Base-by-base conservation (phyloP, 176 grass and related monocot species). In the maize (Zea mays) region DNA sequence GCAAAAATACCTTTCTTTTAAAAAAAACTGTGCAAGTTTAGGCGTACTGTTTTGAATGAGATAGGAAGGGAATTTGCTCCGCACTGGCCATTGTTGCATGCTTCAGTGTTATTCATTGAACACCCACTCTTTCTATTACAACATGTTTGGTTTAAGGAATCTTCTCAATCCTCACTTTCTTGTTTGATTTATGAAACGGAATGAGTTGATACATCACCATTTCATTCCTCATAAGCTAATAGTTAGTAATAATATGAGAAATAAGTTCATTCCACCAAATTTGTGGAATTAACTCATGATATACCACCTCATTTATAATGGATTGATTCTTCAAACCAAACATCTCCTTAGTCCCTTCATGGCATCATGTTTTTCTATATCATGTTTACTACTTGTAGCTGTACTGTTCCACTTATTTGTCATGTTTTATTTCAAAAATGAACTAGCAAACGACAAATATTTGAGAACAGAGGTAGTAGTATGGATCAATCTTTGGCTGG, bases 401-500 rank as follows among this genome's bases (percentile, higher is more conserved):
- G 62, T 44, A 37, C 38, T 66, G 51, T 21, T 67, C 40, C 16
- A 65, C 43, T 39, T 3, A 44, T 62, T 68, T 20, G 47, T 78
- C 8, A 27, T 27, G 27, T 27, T 27, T 27, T 27, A 27, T 27
- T 27, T 27, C 27, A 27, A 27, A 27, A 27, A 27, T 27, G 27
- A 27, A 27, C 27, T 27, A 27, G 27, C 27, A 27, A 27, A 27
- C 27, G 27, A 27, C 27, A 27, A 27, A 27, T 27, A 27, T 27
- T 27, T 27, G 27, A 27, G 27, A 27, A 27, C 27, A 27, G 27
- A 27, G 45, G 47, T 76, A 83, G 60, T 56, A 82, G 48, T 45
- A 83, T 57, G 20, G 81, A 84, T 27, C 55, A 79, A 15, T 80
- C 86, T 60, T 72, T 69, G 44, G 19, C 72, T 17, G 67, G 80